Base-by-base conservation (phyloP, 352 stramenopile species). In the Globisporangium takayamanum region DNA sequence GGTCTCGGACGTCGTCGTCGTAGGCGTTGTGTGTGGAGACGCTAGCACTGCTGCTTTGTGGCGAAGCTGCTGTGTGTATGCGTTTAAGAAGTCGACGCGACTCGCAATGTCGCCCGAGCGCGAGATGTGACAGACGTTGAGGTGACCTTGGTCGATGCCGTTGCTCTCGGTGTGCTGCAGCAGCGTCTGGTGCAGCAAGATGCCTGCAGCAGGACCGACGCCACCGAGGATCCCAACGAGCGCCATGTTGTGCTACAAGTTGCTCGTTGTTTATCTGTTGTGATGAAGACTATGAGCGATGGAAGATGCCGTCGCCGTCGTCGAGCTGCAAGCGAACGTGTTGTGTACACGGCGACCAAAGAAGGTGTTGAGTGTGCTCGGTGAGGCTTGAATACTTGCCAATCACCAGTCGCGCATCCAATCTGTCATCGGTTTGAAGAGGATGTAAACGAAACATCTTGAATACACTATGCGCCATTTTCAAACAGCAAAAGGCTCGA, bases 181-280 rank as follows among this genome's bases (percentile, higher is more conserved):
- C 36, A 84, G 75, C 28, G 65, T 69, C 56, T 84, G 74, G 57
- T 84, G 74, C n/a, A 84, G 54, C 54, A 84, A 53, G 15, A 84
- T 69, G 18, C 74, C 74, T 7, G 74, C 74, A 5, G 74, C 74
- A 0, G 74, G 74, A 2, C 74, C 74, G 11, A 76, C 67, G 50
- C 74, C 74, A n/a, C 74, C 74, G 41, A 67, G 63, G 55, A 84
- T 80, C 37, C 74, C 74, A 28, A 84, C 72, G 64, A 78, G 70
- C 25, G 44, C 15, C 28, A 39, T 57, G 16, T 1, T 22, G 44
- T 2, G 33, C 33, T 39, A 22, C 33, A 6, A 39, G 25, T 12
- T 20, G 46, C 5, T 5, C 5, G 28, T 14, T 39, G 33, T 12
- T 20, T 12, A 16, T 25, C 30, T 16, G 3, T 28, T 3, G 49